A percentile compares a stretch with the other conserved stretches of the same genome.
Evolutionary conservation across 768 basidiomycete species (phyloP).

Genomic region (Rhodotorula toruloides): DNA sequence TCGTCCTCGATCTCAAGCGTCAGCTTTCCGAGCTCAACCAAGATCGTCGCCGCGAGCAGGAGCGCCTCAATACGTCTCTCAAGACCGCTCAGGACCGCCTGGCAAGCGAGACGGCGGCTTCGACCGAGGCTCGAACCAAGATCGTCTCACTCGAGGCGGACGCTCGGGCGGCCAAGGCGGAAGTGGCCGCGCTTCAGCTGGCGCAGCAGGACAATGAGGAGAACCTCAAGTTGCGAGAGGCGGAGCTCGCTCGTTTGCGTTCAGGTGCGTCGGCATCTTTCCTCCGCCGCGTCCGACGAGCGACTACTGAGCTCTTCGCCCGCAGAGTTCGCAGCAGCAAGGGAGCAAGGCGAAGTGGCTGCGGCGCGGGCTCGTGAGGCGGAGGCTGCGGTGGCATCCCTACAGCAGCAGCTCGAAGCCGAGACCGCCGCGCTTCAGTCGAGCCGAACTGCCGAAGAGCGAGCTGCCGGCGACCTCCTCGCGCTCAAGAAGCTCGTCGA

Average conservation of each 20-base stretch:
- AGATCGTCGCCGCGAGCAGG: conserved; percentile 28
- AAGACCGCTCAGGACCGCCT: conserved; percentile 14
- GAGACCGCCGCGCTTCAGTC: conserved; percentile 46
- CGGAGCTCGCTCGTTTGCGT: conserved; percentile 57
- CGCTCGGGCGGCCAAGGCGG: conserved; percentile 55
- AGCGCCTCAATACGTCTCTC: conserved; percentile 6
- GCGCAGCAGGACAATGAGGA: conserved; percentile 69
- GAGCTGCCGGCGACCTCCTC: conserved; percentile 76
- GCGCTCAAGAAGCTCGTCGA: conserved; percentile 75
- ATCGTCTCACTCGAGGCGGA: conserved; percentile 24
- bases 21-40: conserved; percentile 15
- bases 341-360: conserved; percentile 13
- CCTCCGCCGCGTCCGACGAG: fast-evolving
- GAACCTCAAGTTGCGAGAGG: conserved; percentile 72
- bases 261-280: conserved; percentile 42
- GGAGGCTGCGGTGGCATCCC: conserved; percentile 54
- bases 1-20: conserved; percentile 8
- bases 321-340: conserved; percentile 5
- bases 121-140: conserved; percentile 16
- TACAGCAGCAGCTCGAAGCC: conserved; percentile 54
- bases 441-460: conserved; percentile 44
- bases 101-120: conserved; percentile 13
- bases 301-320: not conserved
- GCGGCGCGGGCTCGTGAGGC: conserved; percentile 50
- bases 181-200: conserved; percentile 70